phyloP scores from a whole-genome alignment of 2,329 filamentous ascomycete species.

The Gyromitra esculenta region DNA sequence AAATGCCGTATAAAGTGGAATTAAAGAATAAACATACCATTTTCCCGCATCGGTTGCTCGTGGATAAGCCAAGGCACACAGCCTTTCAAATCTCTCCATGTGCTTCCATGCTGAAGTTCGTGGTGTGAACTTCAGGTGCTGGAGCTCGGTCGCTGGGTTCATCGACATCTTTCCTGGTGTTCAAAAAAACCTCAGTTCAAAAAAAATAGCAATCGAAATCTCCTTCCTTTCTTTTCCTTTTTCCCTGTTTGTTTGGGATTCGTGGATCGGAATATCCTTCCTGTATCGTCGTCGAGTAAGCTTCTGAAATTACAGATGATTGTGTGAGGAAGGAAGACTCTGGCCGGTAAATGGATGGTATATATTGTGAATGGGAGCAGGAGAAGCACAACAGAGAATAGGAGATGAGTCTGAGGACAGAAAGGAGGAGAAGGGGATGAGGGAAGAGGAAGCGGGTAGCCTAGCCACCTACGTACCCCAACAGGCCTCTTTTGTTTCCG shows the following conservation, averaged over 20 bases:
- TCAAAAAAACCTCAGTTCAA: slow-evolving; percentile 8
- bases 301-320: slow-evolving; percentile 35
- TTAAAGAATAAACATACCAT: slow-evolving; percentile 54
- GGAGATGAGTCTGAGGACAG: not conserved
- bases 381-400: not conserved
- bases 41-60: slow-evolving; percentile 57
- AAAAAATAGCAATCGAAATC: not conserved
- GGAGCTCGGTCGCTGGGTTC: slow-evolving; percentile 54
- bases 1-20: not conserved
- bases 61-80: slow-evolving; percentile 56
- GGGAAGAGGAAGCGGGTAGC: slow-evolving; percentile 36
- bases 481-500: slow-evolving; percentile 19
- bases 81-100: slow-evolving; percentile 57
- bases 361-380: slow-evolving; percentile 35
- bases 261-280: slow-evolving; percentile 12
- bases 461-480: slow-evolving; percentile 47
- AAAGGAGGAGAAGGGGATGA: slow-evolving; percentile 16
- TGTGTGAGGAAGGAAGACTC: slow-evolving; percentile 18
- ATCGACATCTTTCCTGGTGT: slow-evolving; percentile 43
- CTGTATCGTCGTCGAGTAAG: slow-evolving; percentile 29
- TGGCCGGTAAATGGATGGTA: slow-evolving; percentile 26
- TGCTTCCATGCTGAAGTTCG: slow-evolving; percentile 56
- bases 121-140: slow-evolving; percentile 57
- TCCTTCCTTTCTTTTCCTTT: slow-evolving; percentile 12
- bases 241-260: slow-evolving; percentile 7